These are phyloP conservation scores for Tolypocladium sp. DNA, from an alignment of 2,329 filamentous ascomycete species.

Conservation along the genomic window DNA sequence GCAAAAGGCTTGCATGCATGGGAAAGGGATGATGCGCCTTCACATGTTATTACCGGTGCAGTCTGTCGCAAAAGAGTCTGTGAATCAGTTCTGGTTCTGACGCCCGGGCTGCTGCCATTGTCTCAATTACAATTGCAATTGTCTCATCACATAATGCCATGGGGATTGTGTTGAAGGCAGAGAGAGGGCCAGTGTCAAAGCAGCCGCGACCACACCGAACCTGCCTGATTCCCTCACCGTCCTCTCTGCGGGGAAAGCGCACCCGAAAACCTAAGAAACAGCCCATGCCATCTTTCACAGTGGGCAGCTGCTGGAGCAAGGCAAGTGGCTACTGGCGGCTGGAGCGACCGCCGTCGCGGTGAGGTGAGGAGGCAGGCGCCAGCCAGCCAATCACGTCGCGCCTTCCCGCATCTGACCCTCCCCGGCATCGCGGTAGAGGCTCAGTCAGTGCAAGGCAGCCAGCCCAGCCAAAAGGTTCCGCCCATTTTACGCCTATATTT, in stretches of 20 bases:
- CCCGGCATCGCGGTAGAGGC: constrained; percentile 5
- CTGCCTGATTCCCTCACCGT: neutral
- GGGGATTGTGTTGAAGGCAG: neutral
- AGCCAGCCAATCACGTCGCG: constrained; percentile 12
- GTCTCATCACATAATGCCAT: neutral
- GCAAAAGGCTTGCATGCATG: neutral
- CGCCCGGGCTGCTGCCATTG: neutral
- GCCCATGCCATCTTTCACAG: neutral
- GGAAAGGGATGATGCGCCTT: neutral
- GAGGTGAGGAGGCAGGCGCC: constrained; percentile 4
- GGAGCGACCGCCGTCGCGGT: neutral
- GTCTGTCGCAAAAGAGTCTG: neutral
- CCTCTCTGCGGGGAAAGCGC: neutral
- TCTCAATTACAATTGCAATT: neutral
- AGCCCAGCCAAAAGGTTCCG: neutral
- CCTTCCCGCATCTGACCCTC: constrained; percentile 8
- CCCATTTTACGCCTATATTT: constrained; percentile 4
- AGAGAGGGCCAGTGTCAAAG: neutral
- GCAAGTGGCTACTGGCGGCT: neutral
- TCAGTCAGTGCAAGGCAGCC: neutral
- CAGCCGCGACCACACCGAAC: neutral
- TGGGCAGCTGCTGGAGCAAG: neutral
- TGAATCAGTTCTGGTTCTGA: neutral
- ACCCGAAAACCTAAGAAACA: neutral
- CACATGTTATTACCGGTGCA: neutral